Conservation (phyloP, 2,329 filamentous ascomycete genomes). For the Alternaria viburni region DNA sequence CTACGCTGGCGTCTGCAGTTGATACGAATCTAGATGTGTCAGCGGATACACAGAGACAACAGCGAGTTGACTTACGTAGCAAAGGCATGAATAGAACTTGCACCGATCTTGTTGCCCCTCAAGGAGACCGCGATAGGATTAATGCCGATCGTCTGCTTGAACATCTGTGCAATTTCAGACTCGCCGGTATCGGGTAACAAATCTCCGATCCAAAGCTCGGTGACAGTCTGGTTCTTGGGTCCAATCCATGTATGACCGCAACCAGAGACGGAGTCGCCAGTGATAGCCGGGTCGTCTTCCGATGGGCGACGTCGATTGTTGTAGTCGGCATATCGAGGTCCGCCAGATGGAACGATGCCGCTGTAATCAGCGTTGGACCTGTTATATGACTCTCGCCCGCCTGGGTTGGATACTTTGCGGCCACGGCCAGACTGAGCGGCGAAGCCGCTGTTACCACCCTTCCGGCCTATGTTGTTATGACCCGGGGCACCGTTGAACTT, state of each 20-base stretch:
- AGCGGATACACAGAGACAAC: slow-evolving; percentile 3
- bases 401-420: slow-evolving; percentile 29
- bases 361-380: slow-evolving; percentile 15
- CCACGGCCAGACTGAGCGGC: slow-evolving; percentile 17
- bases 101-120: background rate
- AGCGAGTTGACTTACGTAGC: slow-evolving; percentile 18
- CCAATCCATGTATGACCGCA: slow-evolving; percentile 41
- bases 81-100: slow-evolving; percentile 22
- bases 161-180: slow-evolving; percentile 23
- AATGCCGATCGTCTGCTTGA: slow-evolving; percentile 19
- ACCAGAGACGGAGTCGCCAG: slow-evolving; percentile 25
- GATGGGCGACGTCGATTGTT: background rate
- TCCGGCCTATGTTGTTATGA: slow-evolving; percentile 18
- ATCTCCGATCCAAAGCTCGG: slow-evolving; percentile 33
- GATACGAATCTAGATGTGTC: slow-evolving; percentile 21
- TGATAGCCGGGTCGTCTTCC: slow-evolving; percentile 26
- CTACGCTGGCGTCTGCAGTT: slow-evolving; percentile 18
- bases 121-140: slow-evolving; percentile 10
- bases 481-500: slow-evolving; percentile 24
- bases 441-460: slow-evolving; percentile 15
- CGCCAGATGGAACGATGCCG: slow-evolving; percentile 2
- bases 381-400: slow-evolving; percentile 15
- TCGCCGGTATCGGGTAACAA: slow-evolving; percentile 23
- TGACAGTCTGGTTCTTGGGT: slow-evolving; percentile 34
- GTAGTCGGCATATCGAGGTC: slow-evolving; percentile 1